These are phyloP conservation scores for Pichia sp. DNA, from an alignment of 1,139 yeast species.

Conservation along the genomic window DNA sequence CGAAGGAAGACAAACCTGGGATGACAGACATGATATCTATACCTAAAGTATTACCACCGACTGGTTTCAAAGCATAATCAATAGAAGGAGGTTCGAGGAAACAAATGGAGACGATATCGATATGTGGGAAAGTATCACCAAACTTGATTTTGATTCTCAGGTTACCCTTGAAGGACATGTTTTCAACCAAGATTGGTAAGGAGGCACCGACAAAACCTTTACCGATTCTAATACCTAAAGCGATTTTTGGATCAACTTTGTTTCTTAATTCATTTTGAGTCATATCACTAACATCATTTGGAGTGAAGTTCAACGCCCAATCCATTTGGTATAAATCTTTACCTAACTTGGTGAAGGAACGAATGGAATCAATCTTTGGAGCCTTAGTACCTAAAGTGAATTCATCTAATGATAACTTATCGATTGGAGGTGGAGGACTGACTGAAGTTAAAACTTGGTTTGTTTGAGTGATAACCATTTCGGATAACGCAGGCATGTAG, in stretches of 20 bases:
- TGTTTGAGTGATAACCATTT: slow-evolving; percentile 65
- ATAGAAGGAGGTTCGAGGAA: slow-evolving; percentile 75
- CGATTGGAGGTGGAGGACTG: slow-evolving; percentile 83
- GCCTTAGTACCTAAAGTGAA: slow-evolving; percentile 80
- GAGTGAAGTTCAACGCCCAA: slow-evolving; percentile 79
- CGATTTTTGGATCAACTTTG: slow-evolving; percentile 76
- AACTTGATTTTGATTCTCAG: slow-evolving; percentile 65
- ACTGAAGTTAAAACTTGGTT: slow-evolving; percentile 65
- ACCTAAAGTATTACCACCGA: slow-evolving; percentile 84
- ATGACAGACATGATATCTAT: slow-evolving; percentile 78
- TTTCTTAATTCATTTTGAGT: slow-evolving; percentile 68
- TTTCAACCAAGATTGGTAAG: slow-evolving; percentile 74
- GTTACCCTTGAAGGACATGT: slow-evolving; percentile 72
- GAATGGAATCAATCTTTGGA: slow-evolving; percentile 68
- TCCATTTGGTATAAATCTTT: slow-evolving; percentile 73
- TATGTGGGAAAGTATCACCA: slow-evolving; percentile 68
- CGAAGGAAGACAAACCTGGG: slow-evolving; percentile 77
- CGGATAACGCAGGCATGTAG: slow-evolving; percentile 83
- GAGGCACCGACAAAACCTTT: slow-evolving; percentile 73
- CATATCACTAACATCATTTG: slow-evolving; percentile 81
- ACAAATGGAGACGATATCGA: slow-evolving; percentile 66
- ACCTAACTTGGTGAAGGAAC: slow-evolving; percentile 68
- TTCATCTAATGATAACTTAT: slow-evolving; percentile 66
- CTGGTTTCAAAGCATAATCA: slow-evolving; percentile 80
- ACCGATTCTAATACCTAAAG: slow-evolving; percentile 75